A percentile compares a stretch with the other conserved stretches of the same genome.
Conservation (phyloP, 169 alveolate species). For the Cryptosporidium sp. region DNA sequence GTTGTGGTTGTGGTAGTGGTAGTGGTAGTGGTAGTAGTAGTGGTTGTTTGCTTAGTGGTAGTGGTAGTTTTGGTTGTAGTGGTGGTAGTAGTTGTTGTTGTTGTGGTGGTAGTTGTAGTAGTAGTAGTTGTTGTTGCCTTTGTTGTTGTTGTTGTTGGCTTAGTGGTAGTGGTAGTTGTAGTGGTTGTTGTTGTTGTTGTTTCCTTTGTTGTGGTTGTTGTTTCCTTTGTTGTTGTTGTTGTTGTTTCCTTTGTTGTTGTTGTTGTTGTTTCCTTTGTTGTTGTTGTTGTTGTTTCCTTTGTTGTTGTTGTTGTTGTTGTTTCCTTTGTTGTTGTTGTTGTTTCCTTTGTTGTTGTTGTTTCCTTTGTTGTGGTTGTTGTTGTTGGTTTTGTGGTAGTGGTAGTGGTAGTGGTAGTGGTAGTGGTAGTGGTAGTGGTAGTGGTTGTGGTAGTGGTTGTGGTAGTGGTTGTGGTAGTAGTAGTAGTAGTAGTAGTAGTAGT, state of each 20-base stretch:
- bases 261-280: not conserved
- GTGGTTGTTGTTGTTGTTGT: conserved; percentile 22
- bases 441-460: conserved; percentile 21
- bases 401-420: too few relatives aligned
- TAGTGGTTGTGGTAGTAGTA: not conserved
- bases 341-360: not conserved
- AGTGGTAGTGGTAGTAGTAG: conserved; percentile 15
- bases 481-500: conserved; percentile 20
- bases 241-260: not conserved
- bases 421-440: too few relatives aligned
- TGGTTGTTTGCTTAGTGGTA: not conserved
- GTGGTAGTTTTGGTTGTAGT: conserved; percentile 22
- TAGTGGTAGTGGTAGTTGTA: not conserved
- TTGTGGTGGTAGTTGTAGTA: conserved; percentile 22
- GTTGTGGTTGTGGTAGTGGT: conserved; percentile 8
- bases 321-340: conserved; percentile 38
- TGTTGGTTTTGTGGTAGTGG: not conserved
- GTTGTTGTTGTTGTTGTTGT: conserved; percentile 1
- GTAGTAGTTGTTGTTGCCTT: conserved; percentile 40
- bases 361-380: conserved; percentile 22
- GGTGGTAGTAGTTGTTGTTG: conserved; percentile 14
- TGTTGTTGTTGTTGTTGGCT: conserved; percentile 7
- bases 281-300: not conserved
- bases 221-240: not conserved
- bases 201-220: conserved; percentile 24